A percentile compares a stretch with the other conserved stretches of the same genome.
phyloP scores from a whole-genome alignment of 2,329 filamentous ascomycete species.

The Tolypocladium album region DNA sequence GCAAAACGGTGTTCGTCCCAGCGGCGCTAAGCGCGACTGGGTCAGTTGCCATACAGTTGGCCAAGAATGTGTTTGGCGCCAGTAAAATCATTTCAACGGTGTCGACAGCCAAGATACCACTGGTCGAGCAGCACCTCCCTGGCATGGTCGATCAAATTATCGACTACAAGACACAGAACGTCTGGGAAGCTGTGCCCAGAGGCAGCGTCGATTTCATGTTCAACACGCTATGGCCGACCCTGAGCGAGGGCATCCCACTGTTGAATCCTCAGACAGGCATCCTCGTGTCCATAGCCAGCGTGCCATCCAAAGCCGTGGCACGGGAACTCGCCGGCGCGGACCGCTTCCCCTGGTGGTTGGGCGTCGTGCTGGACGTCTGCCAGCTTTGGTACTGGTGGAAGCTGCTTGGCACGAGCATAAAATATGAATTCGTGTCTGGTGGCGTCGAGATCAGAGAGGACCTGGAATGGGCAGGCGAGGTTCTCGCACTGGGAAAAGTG shows the following conservation, averaged over 20 bases:
- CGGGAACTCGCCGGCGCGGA: slow-evolving; percentile 19
- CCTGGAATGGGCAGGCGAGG: slow-evolving; percentile 27
- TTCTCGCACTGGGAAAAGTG: slow-evolving; percentile 30
- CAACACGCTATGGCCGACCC: slow-evolving; percentile 32
- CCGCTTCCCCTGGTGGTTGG: slow-evolving; percentile 24
- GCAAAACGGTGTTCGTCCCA: slow-evolving; percentile 40
- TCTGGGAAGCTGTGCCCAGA: slow-evolving; percentile 23
- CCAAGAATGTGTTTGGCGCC: slow-evolving; percentile 38
- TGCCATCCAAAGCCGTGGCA: slow-evolving; percentile 20
- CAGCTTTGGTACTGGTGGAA: slow-evolving; percentile 30
- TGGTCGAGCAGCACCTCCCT: slow-evolving; percentile 29
- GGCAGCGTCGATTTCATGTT: slow-evolving; percentile 38
- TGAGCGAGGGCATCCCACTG: slow-evolving; percentile 27
- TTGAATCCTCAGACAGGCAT: slow-evolving; percentile 25
- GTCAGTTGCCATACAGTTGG: slow-evolving; percentile 33
- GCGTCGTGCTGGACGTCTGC: slow-evolving; percentile 21
- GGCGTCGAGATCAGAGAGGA: slow-evolving; percentile 28
- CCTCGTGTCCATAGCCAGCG: slow-evolving; percentile 28
- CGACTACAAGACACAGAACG: slow-evolving; percentile 35
- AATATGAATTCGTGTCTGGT: slow-evolving; percentile 34
- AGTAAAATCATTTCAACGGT: slow-evolving; percentile 37
- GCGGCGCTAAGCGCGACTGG: slow-evolving; percentile 39
- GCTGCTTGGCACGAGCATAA: slow-evolving; percentile 31
- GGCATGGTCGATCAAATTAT: slow-evolving; percentile 38
- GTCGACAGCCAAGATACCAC: slow-evolving; percentile 37